These are phyloP conservation scores for Chlorella sorokiniana DNA, from an alignment of 139 green algal genomes.

Conservation along the genomic window DNA sequence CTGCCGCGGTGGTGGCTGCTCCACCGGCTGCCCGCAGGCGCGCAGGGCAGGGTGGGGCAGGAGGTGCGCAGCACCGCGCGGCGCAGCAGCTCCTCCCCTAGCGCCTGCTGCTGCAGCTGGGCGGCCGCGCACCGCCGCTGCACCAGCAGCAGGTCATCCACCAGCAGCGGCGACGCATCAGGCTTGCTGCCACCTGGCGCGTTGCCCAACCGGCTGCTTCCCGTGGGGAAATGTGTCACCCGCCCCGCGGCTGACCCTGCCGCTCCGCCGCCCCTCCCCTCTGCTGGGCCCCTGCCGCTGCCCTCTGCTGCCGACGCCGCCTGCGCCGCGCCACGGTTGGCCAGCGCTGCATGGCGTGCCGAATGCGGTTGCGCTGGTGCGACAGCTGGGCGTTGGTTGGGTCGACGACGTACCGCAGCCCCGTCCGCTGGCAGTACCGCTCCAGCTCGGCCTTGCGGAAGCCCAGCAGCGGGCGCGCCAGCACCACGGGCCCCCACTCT, in stretches of 20 bases:
- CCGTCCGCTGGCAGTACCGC: slow-evolving; percentile 30
- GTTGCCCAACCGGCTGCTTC: background rate
- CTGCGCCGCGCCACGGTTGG: background rate
- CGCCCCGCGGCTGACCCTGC: no score
- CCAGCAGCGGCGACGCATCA: background rate
- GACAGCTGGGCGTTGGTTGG: slow-evolving; percentile 32
- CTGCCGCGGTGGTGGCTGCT: background rate
- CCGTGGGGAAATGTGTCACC: no score
- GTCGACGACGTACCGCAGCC: slow-evolving; percentile 23
- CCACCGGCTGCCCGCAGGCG: background rate
- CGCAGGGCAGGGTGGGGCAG: background rate
- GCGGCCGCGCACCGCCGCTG: slow-evolving; percentile 12
- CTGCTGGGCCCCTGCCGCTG: background rate
- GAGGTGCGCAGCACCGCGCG: slow-evolving; percentile 4
- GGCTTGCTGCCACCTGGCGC: background rate
- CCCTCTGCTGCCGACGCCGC: background rate
- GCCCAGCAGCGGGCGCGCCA: slow-evolving; percentile 47
- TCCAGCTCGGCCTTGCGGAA: slow-evolving; percentile 48
- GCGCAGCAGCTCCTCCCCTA: background rate
- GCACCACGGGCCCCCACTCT: slow-evolving; percentile 17
- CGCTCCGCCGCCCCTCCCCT: no score
- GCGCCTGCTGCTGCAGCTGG: background rate
- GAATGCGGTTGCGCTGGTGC: slow-evolving; percentile 27
- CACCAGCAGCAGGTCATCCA: slow-evolving; percentile 29
- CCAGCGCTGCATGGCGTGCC: slow-evolving; percentile 4